These are phyloP conservation scores for Mucuna pruriens DNA, from an alignment of 306 rosid genomes.

Conservation along the genomic window DNA sequence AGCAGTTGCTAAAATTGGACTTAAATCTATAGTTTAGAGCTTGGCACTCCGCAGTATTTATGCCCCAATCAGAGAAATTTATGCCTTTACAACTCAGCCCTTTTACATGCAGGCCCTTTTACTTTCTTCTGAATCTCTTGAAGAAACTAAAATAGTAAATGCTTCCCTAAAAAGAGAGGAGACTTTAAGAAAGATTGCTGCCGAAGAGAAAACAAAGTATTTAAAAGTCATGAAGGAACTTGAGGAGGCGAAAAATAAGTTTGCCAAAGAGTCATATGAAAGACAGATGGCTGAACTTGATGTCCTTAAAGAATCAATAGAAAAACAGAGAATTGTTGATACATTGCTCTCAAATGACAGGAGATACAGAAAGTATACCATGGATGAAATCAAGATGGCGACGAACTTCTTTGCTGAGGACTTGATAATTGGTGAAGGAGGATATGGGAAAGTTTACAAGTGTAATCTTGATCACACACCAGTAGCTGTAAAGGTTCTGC, in stretches of 20 bases:
- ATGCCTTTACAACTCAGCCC: slow-evolving; percentile 21
- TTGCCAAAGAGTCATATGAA: slow-evolving; percentile 80
- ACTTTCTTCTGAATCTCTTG: slow-evolving; percentile 78
- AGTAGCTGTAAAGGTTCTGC: slow-evolving; percentile 87
- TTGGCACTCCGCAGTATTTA: slow-evolving; percentile 19
- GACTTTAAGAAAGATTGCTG: slow-evolving; percentile 69
- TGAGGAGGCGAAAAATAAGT: slow-evolving; percentile 68
- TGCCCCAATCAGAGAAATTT: slow-evolving; percentile 11
- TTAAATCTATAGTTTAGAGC: slow-evolving; percentile 30
- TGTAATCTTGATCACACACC: slow-evolving; percentile 91
- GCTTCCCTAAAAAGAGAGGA: slow-evolving; percentile 78
- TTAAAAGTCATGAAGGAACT: slow-evolving; percentile 72
- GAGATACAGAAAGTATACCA: slow-evolving; percentile 82
- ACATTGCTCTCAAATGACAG: slow-evolving; percentile 68
- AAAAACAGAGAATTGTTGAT: slow-evolving; percentile 73
- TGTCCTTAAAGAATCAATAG: slow-evolving; percentile 70
- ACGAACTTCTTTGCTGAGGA: slow-evolving; percentile 63
- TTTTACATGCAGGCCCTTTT: slow-evolving; percentile 58
- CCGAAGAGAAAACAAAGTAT: slow-evolving; percentile 79
- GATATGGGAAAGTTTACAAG: slow-evolving; percentile 93
- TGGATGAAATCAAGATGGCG: slow-evolving; percentile 79
- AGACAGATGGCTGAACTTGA: slow-evolving; percentile 80
- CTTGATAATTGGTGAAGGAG: slow-evolving; percentile 88
- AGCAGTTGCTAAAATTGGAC: slow-evolving; percentile 19
- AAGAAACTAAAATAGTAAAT: slow-evolving; percentile 69